These are phyloP conservation scores for Lactifluus volemus DNA, from an alignment of 768 basidiomycete species.

Conservation along the genomic window DNA sequence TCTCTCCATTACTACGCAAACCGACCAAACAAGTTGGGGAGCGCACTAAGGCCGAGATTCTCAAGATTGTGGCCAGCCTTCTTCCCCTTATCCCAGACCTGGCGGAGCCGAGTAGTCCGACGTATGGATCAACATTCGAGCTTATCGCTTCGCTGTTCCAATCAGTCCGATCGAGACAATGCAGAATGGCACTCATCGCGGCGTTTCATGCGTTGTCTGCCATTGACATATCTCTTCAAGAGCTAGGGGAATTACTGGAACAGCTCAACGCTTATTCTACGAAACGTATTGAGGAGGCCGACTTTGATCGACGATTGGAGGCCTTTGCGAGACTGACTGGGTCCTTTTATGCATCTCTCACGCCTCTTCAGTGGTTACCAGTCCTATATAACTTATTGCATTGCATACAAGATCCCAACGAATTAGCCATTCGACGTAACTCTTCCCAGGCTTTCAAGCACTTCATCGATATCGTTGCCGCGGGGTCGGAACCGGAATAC, in stretches of 20 bases:
- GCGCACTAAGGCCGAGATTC: constrained; percentile 74
- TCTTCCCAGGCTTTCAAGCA: constrained; percentile 68
- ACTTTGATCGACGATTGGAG: constrained; percentile 76
- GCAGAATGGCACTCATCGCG: constrained; percentile 58
- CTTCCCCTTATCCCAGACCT: constrained; percentile 63
- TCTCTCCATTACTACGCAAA: constrained; percentile 73
- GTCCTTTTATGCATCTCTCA: constrained; percentile 39
- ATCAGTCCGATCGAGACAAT: constrained; percentile 57
- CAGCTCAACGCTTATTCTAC: constrained; percentile 80
- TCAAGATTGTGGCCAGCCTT: constrained; percentile 59
- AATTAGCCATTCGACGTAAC: constrained; percentile 77
- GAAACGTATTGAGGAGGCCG: constrained; percentile 81
- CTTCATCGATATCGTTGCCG: constrained; percentile 59
- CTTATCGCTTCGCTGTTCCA: constrained; percentile 75
- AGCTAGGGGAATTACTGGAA: constrained; percentile 47
- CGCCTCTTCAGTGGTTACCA: constrained; percentile 59
- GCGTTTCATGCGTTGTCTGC: constrained; percentile 49
- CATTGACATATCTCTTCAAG: constrained; percentile 38
- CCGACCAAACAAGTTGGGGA: constrained; percentile 72
- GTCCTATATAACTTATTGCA: constrained; percentile 74
- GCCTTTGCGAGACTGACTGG: constrained; percentile 78
- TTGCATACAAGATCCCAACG: constrained; percentile 84
- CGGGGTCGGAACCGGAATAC: constrained; percentile 33
- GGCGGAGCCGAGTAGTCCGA: constrained; percentile 32
- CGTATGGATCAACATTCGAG: constrained; percentile 47